Base-by-base conservation (phyloP, 306 rosid species). In the Casuarina glauca region DNA sequence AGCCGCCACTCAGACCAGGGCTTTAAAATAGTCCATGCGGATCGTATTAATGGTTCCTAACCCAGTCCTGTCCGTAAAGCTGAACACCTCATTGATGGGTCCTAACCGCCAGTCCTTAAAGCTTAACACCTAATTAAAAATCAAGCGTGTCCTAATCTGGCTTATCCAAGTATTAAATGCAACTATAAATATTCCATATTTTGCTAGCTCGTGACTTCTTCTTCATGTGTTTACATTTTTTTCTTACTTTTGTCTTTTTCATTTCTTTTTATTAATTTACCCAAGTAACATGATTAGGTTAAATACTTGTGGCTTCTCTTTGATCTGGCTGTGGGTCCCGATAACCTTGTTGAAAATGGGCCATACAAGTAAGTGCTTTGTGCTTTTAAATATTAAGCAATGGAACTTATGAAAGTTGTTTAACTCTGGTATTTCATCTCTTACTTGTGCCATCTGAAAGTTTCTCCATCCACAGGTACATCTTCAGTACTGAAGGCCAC, bases 291-390 rank as follows among this genome's bases (percentile, higher is more conserved):
- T 48, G 74, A 74, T 84, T 75, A 95, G 98, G 92, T 95, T 70
- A 95, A 95, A 84, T 95, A 95, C 83, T 82, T 95, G 83, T 95
- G 98, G 98, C 98, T 95, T 79, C 98, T 95, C 74, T 95, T 95
- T 77, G 98, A 95, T 87, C 83, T 95, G 84, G 98, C 98, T 16
- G 96, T 76, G 71, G 97, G 93, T 84, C 93, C 97, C 54, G 97
- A 92, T 81, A 95, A 92, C 88, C 90, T 95, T 42, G 98, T 95
- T 72, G 98, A 95, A 84, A 92, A 87, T 75, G 97, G 98, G 74
- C 98, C 97, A 55, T 91, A 95, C 97, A 95, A 86, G 98, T 95
- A 76, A 89, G 94, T 78, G 72, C 67, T 76, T 64, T 75, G 44
- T 46, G 58, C 79, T 70, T 54, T 68, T 43, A 35, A 54, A 55